Evolutionary conservation across 768 basidiomycete genomes (phyloP).

Genomic region (Podaxis mareebaensis): DNA sequence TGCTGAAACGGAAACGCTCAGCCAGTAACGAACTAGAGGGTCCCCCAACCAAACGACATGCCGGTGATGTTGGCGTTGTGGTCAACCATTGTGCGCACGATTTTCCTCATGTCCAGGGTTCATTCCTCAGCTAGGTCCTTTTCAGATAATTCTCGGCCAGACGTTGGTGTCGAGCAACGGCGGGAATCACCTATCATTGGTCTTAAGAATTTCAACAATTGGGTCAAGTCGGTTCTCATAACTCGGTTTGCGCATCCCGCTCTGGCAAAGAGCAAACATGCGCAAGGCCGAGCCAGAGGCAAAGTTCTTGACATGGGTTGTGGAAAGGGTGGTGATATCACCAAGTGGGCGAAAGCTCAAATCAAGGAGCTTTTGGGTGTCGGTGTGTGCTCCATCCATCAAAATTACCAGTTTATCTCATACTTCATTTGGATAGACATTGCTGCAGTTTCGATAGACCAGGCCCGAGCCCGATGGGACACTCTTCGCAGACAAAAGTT

Average conservation of each 20-base stretch:
- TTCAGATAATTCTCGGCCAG: slow-evolving; percentile 89
- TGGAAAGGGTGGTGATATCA: slow-evolving; percentile 98
- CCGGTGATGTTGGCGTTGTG: slow-evolving; percentile 73
- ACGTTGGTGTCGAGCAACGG: slow-evolving; percentile 84
- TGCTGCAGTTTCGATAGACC: slow-evolving; percentile 83
- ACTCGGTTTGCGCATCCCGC: slow-evolving; percentile 82
- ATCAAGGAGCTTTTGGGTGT: slow-evolving; percentile 79
- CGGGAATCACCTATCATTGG: slow-evolving; percentile 93
- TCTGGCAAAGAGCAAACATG: slow-evolving; percentile 41
- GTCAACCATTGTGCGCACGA: slow-evolving; percentile 73
- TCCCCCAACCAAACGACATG: slow-evolving; percentile 50
- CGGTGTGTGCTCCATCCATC: slow-evolving; percentile 45
- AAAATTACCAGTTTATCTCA: neutral
- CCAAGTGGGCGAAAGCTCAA: slow-evolving; percentile 90
- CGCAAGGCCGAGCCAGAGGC: slow-evolving; percentile 45
- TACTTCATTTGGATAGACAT: slow-evolving; percentile 59
- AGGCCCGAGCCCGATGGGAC: slow-evolving; percentile 79
- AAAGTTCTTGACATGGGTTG: slow-evolving; percentile 96
- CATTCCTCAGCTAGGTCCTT: slow-evolving; percentile 6
- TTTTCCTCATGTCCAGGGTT: slow-evolving; percentile 15
- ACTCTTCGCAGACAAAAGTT: slow-evolving; percentile 54
- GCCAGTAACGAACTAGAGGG: slow-evolving; percentile 37
- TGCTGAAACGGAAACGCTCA: slow-evolving; percentile 56
- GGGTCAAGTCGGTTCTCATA: slow-evolving; percentile 98
- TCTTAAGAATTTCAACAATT: slow-evolving; percentile 97